Percentiles rank a stretch among this genome's conserved stretches.
phyloP scores from a whole-genome alignment of 768 basidiomycete species.

The Exidia glandulosa region DNA sequence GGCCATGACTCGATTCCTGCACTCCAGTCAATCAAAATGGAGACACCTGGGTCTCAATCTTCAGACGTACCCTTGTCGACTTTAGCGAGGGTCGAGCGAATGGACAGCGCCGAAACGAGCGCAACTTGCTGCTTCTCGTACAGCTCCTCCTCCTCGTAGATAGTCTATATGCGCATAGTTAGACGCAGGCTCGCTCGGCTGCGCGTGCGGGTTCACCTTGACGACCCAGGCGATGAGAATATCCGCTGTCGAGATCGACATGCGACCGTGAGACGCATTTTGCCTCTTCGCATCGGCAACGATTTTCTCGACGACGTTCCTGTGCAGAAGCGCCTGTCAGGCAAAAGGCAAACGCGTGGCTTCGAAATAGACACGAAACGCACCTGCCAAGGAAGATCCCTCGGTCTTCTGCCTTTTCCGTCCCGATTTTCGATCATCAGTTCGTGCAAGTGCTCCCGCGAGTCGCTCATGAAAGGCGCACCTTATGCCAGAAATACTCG shows the following conservation, averaged over 20 bases:
- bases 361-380: not conserved
- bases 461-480: not conserved
- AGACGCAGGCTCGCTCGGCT: not conserved
- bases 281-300: not conserved
- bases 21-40: not conserved
- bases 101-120: not conserved
- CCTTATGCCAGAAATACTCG: not conserved
- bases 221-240: not conserved
- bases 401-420: not conserved
- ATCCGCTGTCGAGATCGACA: not conserved
- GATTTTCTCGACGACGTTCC: not conserved
- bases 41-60: not conserved
- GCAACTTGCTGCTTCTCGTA: not conserved
- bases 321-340: not conserved
- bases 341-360: not conserved
- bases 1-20: not conserved
- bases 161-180: not conserved
- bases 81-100: not conserved
- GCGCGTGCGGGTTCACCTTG: not conserved
- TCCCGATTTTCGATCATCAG: too few species aligned
- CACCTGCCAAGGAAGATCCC: not conserved
- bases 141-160: not conserved
- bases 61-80: not conserved
- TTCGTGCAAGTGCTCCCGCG: not conserved
- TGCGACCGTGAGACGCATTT: not conserved